Evolutionary conservation across 768 basidiomycete species (phyloP), one percentile per base, ranked within the genome.

Genomic region (Gelatoporia subvermispora): DNA sequence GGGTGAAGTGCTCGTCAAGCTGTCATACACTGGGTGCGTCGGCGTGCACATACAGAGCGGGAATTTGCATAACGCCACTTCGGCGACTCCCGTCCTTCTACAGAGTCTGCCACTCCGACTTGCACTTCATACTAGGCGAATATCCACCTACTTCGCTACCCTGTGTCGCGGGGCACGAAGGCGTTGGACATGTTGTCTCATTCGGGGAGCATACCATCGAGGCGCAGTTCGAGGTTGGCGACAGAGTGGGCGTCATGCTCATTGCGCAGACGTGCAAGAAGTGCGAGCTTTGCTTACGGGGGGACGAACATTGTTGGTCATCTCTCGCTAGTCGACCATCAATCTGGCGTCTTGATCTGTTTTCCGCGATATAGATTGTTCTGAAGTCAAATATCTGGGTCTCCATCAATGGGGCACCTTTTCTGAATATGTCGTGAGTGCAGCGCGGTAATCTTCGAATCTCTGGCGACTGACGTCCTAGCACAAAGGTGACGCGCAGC

Each of bases 11-110:
- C 78, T 89, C 50, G 68, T 89, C 61, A 84, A 85, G 65, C 70
- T 90, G 58, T 70, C 73, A 35, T 82, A 78, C 65, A 81, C 84
- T 1, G 87, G 87, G 86, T 88, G 9, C 88, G 88, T 65, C 86
- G 28, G 28, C 5, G 13, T 13, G 5, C 13, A 10, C 8, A 4
- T 21, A 13, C 35, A 11, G 20, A 18, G n/a, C 28, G n/a, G n/a
- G n/a, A n/a, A n/a, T n/a, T n/a, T n/a, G n/a, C n/a, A n/a, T n/a
- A n/a, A 24, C 21, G 7, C 10, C 18, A 23, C 20, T 16, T 3
- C 7, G 16, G 7, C 28, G 3, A 40, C n/a, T 11, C 38, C 2
- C 85, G 88, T 57, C 88, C 53, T 13, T 31, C 28, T 31, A 3
- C 34, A 49, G 49, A 4, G 49, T 50, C 10, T 50, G 49, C 49